Evolutionary conservation across 129 eudicot genomes (phyloP), one percentile per base, ranked within the genome.

Genomic region (Escallonia rubra): DNA sequence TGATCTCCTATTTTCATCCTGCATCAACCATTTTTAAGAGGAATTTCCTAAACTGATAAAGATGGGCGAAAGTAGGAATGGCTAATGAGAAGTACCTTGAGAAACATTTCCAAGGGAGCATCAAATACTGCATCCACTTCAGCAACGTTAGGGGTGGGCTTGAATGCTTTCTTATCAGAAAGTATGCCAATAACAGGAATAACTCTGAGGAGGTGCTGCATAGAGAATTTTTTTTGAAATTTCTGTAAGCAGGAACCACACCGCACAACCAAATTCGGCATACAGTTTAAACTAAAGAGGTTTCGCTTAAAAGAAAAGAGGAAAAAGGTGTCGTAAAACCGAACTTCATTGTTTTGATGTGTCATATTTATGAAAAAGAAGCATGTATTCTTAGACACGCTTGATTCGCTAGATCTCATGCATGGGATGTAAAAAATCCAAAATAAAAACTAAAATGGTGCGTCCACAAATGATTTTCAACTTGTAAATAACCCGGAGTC

Each of bases 51-150:
- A 12, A 7, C 72, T 61, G 48, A 39, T 1, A 51, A 42, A 50
- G 10, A 9, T 3, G 12, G 23, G 55, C 51, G 16, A 59, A 61
- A 58, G 12, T 2, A 16, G 14, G 10, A 6, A 23, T 23, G 56
- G 56, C 12, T 8, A 55, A 40, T 43, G 62, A 57, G 7, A 5
- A 65, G 68, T 59, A 91, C 98, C 98, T 91, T 86, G 61, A 93
- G 83, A 74, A 89, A 93, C 98, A 93, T 93, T 69, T 82, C 90
- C 70, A 93, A 82, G n/a, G 96, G 98, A 67, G 96, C 98, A 68
- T 93, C 95, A 75, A 93, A 93, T 38, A 89, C 79, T 5, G 83
- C 78, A 61, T 86, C 96, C 45, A 89, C 98, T 74, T 89, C 98
- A 34, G 76, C 95, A 78, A 61, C 74, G 71, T 86, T 86, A 6